phyloP scores from a whole-genome alignment of 495 filamentous ascomycete species.

The Xylaria telfairii region DNA sequence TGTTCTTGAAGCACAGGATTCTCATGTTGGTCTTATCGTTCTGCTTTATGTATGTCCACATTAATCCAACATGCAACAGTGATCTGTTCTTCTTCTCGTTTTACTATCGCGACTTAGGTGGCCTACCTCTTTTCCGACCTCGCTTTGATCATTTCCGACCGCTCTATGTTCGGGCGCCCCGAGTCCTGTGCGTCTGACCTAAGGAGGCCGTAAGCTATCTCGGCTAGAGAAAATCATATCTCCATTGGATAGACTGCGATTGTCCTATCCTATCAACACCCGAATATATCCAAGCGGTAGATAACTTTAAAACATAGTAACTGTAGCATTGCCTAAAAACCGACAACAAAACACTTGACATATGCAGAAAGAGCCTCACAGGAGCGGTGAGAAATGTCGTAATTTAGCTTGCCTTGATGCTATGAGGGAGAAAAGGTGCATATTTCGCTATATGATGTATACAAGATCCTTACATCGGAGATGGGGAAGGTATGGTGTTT shows the following conservation, averaged over 20 bases:
- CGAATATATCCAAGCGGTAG: not conserved
- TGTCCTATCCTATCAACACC: not conserved
- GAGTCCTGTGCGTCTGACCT: not conserved
- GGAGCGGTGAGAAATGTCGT: not conserved
- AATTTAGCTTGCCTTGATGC: not conserved
- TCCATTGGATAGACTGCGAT: not conserved
- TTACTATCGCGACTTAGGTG: not conserved
- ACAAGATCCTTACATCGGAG: not conserved
- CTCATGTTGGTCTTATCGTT: not conserved
- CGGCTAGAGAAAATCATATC: not conserved
- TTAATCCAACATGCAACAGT: not conserved
- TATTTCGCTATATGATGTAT: not conserved
- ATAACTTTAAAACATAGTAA: not conserved
- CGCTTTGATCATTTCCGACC: not conserved
- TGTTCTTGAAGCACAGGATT: too few relatives aligned
- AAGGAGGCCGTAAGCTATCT: not conserved
- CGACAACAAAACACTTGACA: not conserved
- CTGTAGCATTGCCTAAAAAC: not conserved
- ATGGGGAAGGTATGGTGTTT: not conserved
- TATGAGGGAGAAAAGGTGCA: not conserved
- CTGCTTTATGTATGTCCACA: not conserved
- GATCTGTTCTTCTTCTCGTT: not conserved
- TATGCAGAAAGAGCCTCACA: slow-evolving; percentile 1
- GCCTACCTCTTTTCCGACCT: not conserved
- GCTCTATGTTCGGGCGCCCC: not conserved